Conservation (phyloP, 2,329 filamentous ascomycete genomes). For the Epichloe festucae region DNA sequence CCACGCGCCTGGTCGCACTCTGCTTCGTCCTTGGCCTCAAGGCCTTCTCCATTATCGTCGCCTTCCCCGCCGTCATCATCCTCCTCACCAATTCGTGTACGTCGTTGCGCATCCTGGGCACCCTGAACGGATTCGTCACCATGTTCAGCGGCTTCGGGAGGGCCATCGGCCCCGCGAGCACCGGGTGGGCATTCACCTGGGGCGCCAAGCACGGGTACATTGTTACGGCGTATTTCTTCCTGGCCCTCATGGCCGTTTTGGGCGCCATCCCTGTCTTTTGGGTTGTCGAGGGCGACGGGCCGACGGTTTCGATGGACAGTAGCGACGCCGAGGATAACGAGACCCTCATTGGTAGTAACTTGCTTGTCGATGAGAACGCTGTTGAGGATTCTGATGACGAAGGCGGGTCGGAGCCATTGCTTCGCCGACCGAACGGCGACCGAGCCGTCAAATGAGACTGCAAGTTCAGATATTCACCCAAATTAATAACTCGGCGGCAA, state of each 20-base stretch:
- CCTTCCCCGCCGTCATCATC: conserved; percentile 82
- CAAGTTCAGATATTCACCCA: not conserved
- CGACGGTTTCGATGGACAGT: conserved; percentile 18
- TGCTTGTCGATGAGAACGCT: conserved; percentile 13
- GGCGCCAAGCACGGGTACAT: conserved; percentile 67
- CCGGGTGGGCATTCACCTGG: conserved; percentile 60
- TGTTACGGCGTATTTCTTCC: conserved; percentile 67
- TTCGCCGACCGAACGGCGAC: not conserved
- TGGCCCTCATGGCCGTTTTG: conserved; percentile 49
- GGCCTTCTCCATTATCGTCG: conserved; percentile 64
- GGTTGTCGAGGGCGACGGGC: conserved; percentile 64
- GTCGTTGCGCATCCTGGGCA: conserved; percentile 64
- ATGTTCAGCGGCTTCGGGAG: conserved; percentile 69
- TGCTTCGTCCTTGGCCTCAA: conserved; percentile 60
- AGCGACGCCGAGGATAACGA: conserved; percentile 21
- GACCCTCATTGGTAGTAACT: conserved; percentile 8
- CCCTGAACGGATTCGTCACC: conserved; percentile 82
- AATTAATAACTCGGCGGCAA: too few species aligned
- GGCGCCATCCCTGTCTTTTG: conserved; percentile 62
- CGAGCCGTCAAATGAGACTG: too few species aligned
- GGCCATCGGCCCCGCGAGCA: conserved; percentile 62
- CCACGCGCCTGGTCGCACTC: conserved; percentile 45
- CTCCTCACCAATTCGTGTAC: conserved; percentile 76
- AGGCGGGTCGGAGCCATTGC: conserved; percentile 9
- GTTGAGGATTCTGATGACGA: conserved; percentile 9